Conservation (phyloP, 2,329 filamentous ascomycete species). For the Beauveria bassiana region DNA sequence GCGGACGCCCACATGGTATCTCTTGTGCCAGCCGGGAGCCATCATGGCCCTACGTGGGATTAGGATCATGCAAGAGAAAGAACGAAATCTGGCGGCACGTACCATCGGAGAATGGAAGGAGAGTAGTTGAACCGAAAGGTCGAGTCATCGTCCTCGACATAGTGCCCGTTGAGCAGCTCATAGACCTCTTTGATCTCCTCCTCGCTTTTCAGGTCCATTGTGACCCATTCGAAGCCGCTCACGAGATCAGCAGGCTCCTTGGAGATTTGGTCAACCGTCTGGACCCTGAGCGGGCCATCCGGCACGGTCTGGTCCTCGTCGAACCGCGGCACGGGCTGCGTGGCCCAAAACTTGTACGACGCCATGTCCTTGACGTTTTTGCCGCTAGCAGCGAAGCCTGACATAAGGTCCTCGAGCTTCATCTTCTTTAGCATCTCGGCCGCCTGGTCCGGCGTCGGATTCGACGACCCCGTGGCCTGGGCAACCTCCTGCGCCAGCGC, state of each 20-base stretch:
- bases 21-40: slow-evolving; percentile 85
- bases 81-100: slow-evolving; percentile 19
- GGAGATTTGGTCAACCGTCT: slow-evolving; percentile 70
- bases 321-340: slow-evolving; percentile 88
- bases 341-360: slow-evolving; percentile 97
- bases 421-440: slow-evolving; percentile 52
- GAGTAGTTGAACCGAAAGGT: slow-evolving; percentile 99
- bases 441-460: slow-evolving; percentile 33
- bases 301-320: slow-evolving; percentile 48
- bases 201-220: slow-evolving; percentile 74
- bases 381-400: slow-evolving; percentile 64
- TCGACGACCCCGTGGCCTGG: slow-evolving; percentile 27
- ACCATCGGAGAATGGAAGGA: slow-evolving; percentile 81
- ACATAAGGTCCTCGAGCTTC: slow-evolving; percentile 64
- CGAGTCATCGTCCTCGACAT: slow-evolving; percentile 93
- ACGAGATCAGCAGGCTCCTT: slow-evolving; percentile 69
- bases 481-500: slow-evolving; percentile 55
- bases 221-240: slow-evolving; percentile 88
- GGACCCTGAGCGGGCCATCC: slow-evolving; percentile 78
- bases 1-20: slow-evolving; percentile 93
- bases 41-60: slow-evolving; percentile 68
- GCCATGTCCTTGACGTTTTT: slow-evolving; percentile 96
- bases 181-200: slow-evolving; percentile 82
- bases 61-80: background rate
- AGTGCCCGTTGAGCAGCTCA: slow-evolving; percentile 84